Conservation (phyloP, 2,329 filamentous ascomycete genomes). For the Sclerotinia subarctica region DNA sequence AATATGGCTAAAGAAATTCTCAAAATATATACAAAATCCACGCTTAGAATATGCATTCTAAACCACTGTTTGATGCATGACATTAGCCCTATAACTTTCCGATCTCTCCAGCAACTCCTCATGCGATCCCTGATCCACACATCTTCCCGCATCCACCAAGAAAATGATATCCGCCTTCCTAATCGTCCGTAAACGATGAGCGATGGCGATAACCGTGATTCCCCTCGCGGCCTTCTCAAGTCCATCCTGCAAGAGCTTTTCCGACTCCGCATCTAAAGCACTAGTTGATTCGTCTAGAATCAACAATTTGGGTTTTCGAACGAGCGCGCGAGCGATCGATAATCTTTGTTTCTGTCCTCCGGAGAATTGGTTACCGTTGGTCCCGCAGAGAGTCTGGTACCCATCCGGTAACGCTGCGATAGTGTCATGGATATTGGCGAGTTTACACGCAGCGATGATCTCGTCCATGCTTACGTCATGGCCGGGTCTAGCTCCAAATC, state of each 20-base stretch:
- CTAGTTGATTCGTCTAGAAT: constrained; percentile 81
- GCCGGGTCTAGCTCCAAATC: constrained; percentile 52
- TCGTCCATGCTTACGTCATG: constrained; percentile 53
- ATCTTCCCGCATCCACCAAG: constrained; percentile 51
- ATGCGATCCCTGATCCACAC: constrained; percentile 52
- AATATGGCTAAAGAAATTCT: neutral
- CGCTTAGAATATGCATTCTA: constrained; percentile 55
- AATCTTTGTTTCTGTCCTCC: constrained; percentile 78
- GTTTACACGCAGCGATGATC: constrained; percentile 59
- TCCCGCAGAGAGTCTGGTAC: constrained; percentile 63
- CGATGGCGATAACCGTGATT: constrained; percentile 57
- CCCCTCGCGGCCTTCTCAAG: constrained; percentile 54
- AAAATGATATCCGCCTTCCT: constrained; percentile 57
- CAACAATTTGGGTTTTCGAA: constrained; percentile 67
- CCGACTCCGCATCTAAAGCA: constrained; percentile 69
- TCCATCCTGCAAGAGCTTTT: constrained; percentile 62
- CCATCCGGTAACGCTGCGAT: constrained; percentile 61
- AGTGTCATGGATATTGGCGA: constrained; percentile 66
- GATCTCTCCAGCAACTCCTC: constrained; percentile 51
- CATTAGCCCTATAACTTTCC: constrained; percentile 50
- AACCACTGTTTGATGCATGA: constrained; percentile 28
- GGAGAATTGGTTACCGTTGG: constrained; percentile 69
- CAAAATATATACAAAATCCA: constrained; percentile 6
- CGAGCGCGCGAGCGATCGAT: constrained; percentile 72
- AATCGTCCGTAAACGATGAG: constrained; percentile 56